Evolutionary conservation across 176 grass and related monocot species (phyloP), one percentile per base, ranked within the genome.

Genomic region (Miscanthus lutarioriparius): DNA sequence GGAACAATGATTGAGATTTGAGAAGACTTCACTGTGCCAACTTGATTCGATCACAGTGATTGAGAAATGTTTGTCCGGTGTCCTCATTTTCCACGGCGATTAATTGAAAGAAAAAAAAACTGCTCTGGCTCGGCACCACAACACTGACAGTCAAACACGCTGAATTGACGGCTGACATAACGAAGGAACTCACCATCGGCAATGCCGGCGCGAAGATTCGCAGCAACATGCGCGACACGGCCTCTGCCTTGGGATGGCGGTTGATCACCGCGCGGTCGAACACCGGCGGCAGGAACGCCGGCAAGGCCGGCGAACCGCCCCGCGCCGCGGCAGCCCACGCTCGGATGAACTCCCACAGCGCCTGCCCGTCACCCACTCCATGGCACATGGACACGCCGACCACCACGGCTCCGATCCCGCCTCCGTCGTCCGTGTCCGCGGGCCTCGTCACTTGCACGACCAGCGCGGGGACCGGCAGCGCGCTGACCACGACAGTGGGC

Each of bases 271-370:
- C 64, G 2, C 90, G 47, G 64, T 92, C 82, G 15, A 90, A 89
- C 19, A n/a, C 76, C 25, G 85, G 86, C 82, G 65, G 15, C 67
- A 0, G 4, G 26, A 62, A 30, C 0, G 8, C 48, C 16, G 48
- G 5, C 47, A 17, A 49, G 15, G 15, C 43, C 45, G 48, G 2
- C 9, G 4, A 12, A 68, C 69, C 58, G 0, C 17, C 81, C 2
- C 69, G 51, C 26, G 89, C 85, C 51, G 75, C 58, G 13, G 33
- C 45, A 10, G 84, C 67, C 89, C 89, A 94, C 13, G 81, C 88
- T 40, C 63, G 59, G 51, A 94, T 36, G 81, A 94, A 94, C 77
- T 58, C 64, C 87, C 92, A 94, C 28, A 92, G 32, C 33, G 80
- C 87, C 30, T 53, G 62, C 0, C 89, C 89, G 27, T 94, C 92